Evolutionary conservation across 1,284 basidiomycete species (phyloP), one percentile per base, ranked within the genome.

Genomic region (Moesziomyces sp.): DNA sequence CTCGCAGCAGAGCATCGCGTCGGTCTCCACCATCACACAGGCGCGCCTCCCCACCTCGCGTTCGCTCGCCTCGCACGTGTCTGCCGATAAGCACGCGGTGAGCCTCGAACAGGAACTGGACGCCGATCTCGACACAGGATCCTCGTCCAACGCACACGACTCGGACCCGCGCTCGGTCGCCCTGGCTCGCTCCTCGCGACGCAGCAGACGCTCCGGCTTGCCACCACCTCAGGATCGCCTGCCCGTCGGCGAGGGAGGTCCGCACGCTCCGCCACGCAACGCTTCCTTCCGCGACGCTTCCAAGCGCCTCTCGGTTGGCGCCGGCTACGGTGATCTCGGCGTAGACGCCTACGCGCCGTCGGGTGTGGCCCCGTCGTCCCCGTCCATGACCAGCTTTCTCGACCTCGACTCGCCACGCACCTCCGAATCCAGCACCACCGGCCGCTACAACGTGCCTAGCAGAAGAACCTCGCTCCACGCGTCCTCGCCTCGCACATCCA

Each of bases 21-120:
- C 69, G 33, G 30, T 46, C 21, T 52, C 63, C 28, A 72, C 69
- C 46, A 59, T 72, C 53, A 72, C 49, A n/a, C 69, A 60, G 18
- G 47, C 58, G 21, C 56, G 57, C 13, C 54, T 59, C 10, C 58
- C 67, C 8, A 47, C 60, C 24, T 51, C 61, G 43, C 61, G 53
- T 53, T 60, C 61, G 23, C 42, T 61, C 26, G 40, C 58, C 3
- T 52, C 46, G 8, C 28, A 24, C 33, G 10, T 64, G 11, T 51
- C 67, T 26, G 44, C 56, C 21, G 52, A 59, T 18, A 59, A 64
- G 26, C 61, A 72, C 30, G 63, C 70, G 4, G 40, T 73, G 50
- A 73, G 70, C 43, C 19, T 73, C 7, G 70, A 73, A 26, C 70
- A 73, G 47, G 70, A 73, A 46, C 54, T 73, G 11, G 64, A 73